These are phyloP conservation scores for Podaxis rugospora DNA, from an alignment of 768 basidiomycete species.

Conservation along the genomic window DNA sequence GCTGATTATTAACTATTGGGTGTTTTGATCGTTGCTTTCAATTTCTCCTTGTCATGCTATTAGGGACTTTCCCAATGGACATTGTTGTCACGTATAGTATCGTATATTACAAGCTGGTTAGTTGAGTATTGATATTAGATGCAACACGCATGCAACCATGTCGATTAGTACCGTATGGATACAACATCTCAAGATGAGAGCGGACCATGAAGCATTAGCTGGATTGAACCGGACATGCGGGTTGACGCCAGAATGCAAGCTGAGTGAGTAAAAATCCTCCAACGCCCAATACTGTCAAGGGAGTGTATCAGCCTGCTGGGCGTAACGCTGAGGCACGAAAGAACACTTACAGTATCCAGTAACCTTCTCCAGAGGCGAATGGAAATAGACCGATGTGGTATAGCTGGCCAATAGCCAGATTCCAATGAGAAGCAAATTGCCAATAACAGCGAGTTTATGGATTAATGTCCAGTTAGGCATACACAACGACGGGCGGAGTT, in stretches of 20 bases:
- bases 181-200: not conserved
- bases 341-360: constrained; percentile 71
- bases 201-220: not conserved
- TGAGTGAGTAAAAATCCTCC: constrained; percentile 1
- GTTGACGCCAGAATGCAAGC: not conserved
- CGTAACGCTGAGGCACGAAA: not conserved
- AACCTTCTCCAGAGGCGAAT: constrained; percentile 82
- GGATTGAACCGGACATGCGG: not conserved
- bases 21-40: not conserved
- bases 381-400: constrained; percentile 89
- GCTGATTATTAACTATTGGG: constrained; percentile 12
- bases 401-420: constrained; percentile 72
- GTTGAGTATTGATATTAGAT: not conserved
- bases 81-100: not conserved
- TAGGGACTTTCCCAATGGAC: not conserved
- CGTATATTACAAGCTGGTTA: not conserved
- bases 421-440: constrained; percentile 43
- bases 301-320: not conserved
- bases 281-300: constrained; percentile 3
- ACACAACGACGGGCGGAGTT: constrained; percentile 53
- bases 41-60: not conserved
- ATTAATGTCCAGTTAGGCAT: constrained; percentile 30
- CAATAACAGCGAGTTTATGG: constrained; percentile 45
- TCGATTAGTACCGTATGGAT: not conserved
- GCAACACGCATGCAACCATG: not conserved